phyloP scores from a whole-genome alignment of 352 stramenopile genomes.

The Pythium sukuiense region DNA sequence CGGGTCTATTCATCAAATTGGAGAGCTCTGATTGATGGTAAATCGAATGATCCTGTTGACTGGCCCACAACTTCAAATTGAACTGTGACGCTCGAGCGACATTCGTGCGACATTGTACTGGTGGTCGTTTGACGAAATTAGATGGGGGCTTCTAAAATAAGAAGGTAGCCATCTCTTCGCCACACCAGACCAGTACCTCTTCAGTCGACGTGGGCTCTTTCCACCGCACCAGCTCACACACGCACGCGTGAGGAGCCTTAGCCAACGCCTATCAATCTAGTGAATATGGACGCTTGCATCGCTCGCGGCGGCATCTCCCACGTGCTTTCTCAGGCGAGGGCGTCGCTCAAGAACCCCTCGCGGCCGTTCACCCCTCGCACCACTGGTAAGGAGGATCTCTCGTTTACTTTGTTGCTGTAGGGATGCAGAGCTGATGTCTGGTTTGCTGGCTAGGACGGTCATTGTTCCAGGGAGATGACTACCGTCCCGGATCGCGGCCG shows the following conservation, averaged over 20 bases:
- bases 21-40: neutral
- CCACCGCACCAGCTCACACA: neutral
- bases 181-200: neutral
- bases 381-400: constrained; percentile 26
- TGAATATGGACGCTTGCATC: constrained; percentile 70
- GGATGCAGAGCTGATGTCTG: neutral
- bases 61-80: constrained; percentile 9
- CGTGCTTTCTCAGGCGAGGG: constrained; percentile 74
- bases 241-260: neutral
- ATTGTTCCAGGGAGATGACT: constrained; percentile 79
- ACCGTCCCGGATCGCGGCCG: constrained; percentile 59
- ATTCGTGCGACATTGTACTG: constrained; percentile 1
- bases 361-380: constrained; percentile 75
- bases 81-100: neutral
- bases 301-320: constrained; percentile 75
- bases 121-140: neutral
- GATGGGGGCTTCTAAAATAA: neutral
- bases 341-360: constrained; percentile 79
- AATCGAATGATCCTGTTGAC: neutral
- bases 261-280: neutral
- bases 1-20: neutral
- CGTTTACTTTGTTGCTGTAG: neutral
- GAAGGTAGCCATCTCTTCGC: neutral
- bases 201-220: neutral
- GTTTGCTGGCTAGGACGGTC: constrained; percentile 29